phyloP scores from a whole-genome alignment of 2,329 filamentous ascomycete species.

The Pezicula carpinea region DNA sequence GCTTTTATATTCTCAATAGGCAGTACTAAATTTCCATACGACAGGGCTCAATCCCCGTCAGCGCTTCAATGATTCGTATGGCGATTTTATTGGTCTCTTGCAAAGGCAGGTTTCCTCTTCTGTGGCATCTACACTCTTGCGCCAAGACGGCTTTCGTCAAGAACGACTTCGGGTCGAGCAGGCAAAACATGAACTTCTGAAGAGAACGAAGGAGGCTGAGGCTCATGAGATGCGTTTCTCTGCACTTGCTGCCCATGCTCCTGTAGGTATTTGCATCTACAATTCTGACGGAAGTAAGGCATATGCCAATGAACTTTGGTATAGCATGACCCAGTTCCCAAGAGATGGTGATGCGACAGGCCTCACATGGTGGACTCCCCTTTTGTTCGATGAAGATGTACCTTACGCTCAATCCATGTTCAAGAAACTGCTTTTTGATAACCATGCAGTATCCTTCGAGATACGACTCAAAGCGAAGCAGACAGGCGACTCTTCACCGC shows the following conservation, averaged over 20 bases:
- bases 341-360: neutral
- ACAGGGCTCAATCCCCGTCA: neutral
- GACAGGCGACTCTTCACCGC: too few relatives aligned
- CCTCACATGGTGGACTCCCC: neutral
- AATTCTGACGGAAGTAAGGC: neutral
- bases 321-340: neutral
- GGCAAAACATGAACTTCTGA: neutral
- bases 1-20: neutral
- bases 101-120: neutral
- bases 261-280: neutral
- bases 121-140: neutral
- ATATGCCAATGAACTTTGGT: neutral
- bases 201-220: neutral
- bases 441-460: neutral
- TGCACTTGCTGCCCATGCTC: neutral
- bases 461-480: neutral
- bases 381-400: neutral
- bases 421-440: neutral
- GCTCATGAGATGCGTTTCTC: neutral
- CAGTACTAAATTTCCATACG: neutral
- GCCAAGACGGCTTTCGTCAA: neutral
- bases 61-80: neutral
- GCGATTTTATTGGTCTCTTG: neutral
- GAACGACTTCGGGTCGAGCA: neutral
- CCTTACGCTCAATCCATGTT: neutral